phyloP scores from a whole-genome alignment of 129 eudicot genomes.

The Artemisia argyi region DNA sequence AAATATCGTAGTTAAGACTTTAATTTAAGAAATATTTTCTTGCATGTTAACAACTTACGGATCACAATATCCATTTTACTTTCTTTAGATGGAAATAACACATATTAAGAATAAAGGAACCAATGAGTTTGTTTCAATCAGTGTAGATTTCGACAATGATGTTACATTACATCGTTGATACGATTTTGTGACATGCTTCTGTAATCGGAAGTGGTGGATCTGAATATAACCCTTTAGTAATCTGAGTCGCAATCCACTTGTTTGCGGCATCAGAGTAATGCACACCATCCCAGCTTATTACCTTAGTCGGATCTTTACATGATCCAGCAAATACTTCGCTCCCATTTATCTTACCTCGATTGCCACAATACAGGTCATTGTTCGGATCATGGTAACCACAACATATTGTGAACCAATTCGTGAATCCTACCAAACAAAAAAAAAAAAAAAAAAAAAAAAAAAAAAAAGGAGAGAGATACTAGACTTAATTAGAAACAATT shows the following conservation, averaged over 20 bases:
- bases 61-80: not conserved
- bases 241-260: conserved; percentile 59
- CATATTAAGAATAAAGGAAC: not conserved
- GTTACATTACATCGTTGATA: conserved; percentile 2
- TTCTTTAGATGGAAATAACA: not conserved
- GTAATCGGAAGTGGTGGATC: conserved; percentile 63
- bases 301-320: conserved; percentile 53
- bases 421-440: conserved; percentile 68
- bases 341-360: conserved; percentile 52
- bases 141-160: not conserved
- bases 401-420: conserved; percentile 52
- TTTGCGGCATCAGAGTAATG: conserved; percentile 88
- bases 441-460: no score
- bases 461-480: not conserved
- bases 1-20: no score
- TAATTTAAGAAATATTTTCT: not conserved
- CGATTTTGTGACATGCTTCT: conserved; percentile 46
- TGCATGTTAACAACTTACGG: not conserved
- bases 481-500: not conserved
- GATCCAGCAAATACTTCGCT: conserved; percentile 53
- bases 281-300: conserved; percentile 93
- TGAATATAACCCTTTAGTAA: conserved; percentile 57
- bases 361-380: conserved; percentile 63
- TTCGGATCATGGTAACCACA: conserved; percentile 65
- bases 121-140: not conserved